A percentile compares a stretch with the other conserved stretches of the same genome.
Conservation (phyloP, 345 rosid genomes). For the Kandelia obovata region DNA sequence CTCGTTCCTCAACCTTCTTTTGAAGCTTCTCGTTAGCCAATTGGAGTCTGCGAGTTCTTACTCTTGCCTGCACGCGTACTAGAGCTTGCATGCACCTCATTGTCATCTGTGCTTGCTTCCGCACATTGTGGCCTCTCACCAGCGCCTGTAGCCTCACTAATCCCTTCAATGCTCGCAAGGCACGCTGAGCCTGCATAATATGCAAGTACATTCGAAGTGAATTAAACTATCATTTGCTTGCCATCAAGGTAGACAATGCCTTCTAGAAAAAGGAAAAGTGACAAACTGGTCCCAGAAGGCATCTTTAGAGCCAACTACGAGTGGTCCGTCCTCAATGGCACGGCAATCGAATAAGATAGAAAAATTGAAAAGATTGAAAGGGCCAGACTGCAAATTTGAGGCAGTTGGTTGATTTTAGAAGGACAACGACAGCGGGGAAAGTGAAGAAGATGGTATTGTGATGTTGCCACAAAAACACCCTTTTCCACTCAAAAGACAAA, state of each 20-base stretch:
- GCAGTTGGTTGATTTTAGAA: background rate
- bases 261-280: too few species aligned
- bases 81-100: conserved; percentile 98
- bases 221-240: too few species aligned
- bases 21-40: conserved; percentile 49
- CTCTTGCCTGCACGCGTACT: conserved; percentile 91
- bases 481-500: too few species aligned
- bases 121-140: conserved; percentile 89
- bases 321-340: conserved; percentile 11
- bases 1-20: conserved; percentile 28
- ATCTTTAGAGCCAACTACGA: background rate
- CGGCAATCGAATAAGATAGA: conserved; percentile 4
- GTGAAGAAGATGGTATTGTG: too few species aligned
- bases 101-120: conserved; percentile 96
- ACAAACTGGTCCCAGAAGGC: background rate
- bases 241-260: too few species aligned
- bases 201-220: too few species aligned
- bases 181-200: conserved; percentile 69
- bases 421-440: background rate
- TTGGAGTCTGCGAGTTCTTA: conserved; percentile 71
- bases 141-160: conserved; percentile 89
- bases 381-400: background rate
- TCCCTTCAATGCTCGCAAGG: conserved; percentile 87
- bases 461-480: too few species aligned
- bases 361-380: background rate